These are phyloP conservation scores for Puccinia hordei DNA, from an alignment of 1,284 basidiomycete species.

Conservation along the genomic window DNA sequence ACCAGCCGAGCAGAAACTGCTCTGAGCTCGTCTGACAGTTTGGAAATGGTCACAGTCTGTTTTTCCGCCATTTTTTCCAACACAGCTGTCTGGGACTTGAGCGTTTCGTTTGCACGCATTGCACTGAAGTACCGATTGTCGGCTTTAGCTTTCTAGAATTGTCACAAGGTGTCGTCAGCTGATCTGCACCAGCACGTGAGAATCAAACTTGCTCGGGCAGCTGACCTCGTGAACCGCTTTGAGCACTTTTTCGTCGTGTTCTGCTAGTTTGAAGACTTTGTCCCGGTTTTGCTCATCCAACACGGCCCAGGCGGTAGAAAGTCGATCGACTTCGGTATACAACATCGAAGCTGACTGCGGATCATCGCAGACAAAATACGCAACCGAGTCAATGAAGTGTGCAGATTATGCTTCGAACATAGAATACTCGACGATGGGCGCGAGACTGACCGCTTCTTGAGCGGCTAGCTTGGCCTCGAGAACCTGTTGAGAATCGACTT, in stretches of 20 bases:
- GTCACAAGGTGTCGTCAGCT: constrained; percentile 14
- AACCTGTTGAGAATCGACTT: constrained; percentile 28
- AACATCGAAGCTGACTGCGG: constrained; percentile 72
- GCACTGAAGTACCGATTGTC: constrained; percentile 92
- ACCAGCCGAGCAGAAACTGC: constrained; percentile 67
- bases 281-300: constrained; percentile 78
- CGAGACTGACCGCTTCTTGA: constrained; percentile 60
- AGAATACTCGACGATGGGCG: background rate
- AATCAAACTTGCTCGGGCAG: background rate
- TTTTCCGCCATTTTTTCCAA: constrained; percentile 71
- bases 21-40: constrained; percentile 70
- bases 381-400: background rate
- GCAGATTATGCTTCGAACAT: background rate
- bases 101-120: constrained; percentile 83
- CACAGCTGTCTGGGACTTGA: constrained; percentile 75
- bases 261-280: constrained; percentile 78
- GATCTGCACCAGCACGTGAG: background rate
- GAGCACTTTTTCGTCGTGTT: constrained; percentile 73
- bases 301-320: constrained; percentile 84
- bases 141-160: constrained; percentile 75
- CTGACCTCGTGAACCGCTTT: constrained; percentile 60
- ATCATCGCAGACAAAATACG: background rate
- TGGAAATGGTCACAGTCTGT: constrained; percentile 75
- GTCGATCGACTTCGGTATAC: constrained; percentile 80
- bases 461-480: constrained; percentile 59